Percentiles rank a stretch among this genome's conserved stretches.
Conservation (phyloP, 192 early-diverging fungal genomes). For the Mortierella hygrophila region DNA sequence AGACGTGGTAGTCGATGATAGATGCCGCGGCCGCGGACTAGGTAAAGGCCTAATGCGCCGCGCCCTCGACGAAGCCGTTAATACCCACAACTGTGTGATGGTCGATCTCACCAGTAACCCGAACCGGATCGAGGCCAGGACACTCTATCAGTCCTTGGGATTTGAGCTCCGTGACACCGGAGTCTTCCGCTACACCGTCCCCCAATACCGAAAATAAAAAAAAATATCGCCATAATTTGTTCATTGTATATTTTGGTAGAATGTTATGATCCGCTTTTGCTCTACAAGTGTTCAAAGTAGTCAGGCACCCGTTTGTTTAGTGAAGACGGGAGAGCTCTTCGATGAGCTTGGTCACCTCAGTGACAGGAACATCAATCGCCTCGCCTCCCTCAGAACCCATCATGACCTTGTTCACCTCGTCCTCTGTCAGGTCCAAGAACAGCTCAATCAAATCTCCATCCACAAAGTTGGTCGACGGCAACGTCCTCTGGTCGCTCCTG, state of each 20-base stretch:
- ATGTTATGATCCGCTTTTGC: not conserved
- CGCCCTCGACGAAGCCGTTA: constrained; percentile 41
- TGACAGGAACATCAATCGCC: constrained; percentile 40
- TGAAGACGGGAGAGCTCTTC: constrained; percentile 73
- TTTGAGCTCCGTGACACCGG: constrained; percentile 61
- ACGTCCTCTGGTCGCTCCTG: constrained; percentile 62
- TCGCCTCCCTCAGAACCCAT: constrained; percentile 45
- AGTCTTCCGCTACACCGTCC: constrained; percentile 51
- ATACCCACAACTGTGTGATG: constrained; percentile 21
- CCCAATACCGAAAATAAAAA: constrained; percentile 7
- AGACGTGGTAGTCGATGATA: constrained; percentile 56
- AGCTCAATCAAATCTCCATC: constrained; percentile 95
- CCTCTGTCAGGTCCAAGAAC: constrained; percentile 77
- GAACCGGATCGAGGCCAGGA: constrained; percentile 58
- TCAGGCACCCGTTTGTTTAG: constrained; percentile 26
- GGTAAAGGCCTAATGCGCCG: constrained; percentile 48
- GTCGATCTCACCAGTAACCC: constrained; percentile 65
- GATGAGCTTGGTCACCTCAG: constrained; percentile 66
- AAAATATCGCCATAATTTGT: not conserved
- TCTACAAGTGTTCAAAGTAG: not conserved
- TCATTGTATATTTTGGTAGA: not conserved
- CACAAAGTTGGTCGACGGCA: constrained; percentile 70
- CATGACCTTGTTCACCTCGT: constrained; percentile 57
- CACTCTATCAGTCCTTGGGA: constrained; percentile 60
- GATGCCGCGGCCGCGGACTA: constrained; percentile 53